Evolutionary conservation across 805 yeast species (phyloP).

Genomic region (Nakazawaea siamensis): DNA sequence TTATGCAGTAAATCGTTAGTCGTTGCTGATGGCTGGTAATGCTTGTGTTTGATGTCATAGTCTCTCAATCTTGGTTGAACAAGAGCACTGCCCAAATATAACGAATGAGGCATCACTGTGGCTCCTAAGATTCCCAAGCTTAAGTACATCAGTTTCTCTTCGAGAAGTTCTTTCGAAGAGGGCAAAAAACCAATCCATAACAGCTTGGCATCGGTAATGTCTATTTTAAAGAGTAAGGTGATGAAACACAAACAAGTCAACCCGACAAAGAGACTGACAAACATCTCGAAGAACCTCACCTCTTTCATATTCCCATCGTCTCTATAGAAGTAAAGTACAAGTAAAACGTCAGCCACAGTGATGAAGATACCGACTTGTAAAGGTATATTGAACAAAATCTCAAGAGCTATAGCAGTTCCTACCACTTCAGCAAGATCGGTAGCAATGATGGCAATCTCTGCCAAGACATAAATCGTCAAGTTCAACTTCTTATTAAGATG

Average conservation of each 20-base stretch:
- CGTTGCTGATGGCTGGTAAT: neutral
- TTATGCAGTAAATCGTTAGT: conserved; percentile 24
- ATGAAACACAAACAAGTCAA: conserved; percentile 84
- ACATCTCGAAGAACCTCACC: conserved; percentile 71
- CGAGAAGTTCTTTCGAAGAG: conserved; percentile 32
- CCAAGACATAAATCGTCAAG: conserved; percentile 58
- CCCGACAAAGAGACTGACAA: conserved; percentile 69
- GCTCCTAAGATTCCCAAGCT: conserved; percentile 72
- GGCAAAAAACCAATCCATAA: conserved; percentile 67
- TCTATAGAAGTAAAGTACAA: conserved; percentile 80
- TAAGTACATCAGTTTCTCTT: conserved; percentile 64
- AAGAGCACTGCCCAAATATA: conserved; percentile 39
- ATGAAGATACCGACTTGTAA: conserved; percentile 74
- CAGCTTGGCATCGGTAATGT: conserved; percentile 44
- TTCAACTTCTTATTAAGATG: conserved; percentile 61
- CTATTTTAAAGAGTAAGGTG: conserved; percentile 66
- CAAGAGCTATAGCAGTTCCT: conserved; percentile 93
- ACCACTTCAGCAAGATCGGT: conserved; percentile 96
- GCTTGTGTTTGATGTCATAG: conserved; percentile 26
- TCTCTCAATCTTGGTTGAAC: conserved; percentile 42
- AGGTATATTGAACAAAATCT: conserved; percentile 76
- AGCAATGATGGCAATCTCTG: conserved; percentile 88
- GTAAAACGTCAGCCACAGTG: conserved; percentile 78
- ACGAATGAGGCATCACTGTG: conserved; percentile 44
- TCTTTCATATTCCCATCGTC: conserved; percentile 77